phyloP scores from a whole-genome alignment of 1,139 yeast genomes.

The Tardiomyces blankii region DNA sequence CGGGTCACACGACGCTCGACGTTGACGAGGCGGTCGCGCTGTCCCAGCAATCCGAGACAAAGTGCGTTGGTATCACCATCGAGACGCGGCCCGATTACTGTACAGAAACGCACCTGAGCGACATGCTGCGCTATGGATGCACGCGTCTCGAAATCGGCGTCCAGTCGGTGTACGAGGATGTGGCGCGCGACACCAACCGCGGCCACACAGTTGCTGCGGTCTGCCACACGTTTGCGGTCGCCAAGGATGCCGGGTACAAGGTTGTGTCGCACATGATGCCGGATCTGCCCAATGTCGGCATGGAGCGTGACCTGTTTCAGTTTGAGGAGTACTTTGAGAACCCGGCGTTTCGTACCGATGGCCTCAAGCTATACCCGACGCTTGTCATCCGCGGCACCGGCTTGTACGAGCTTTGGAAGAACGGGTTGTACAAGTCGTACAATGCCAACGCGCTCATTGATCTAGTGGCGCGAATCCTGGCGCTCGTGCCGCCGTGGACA shows the following conservation, averaged over 20 bases:
- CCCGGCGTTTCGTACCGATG: constrained; percentile 96
- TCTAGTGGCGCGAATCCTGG: constrained; percentile 87
- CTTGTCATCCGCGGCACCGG: constrained; percentile 97
- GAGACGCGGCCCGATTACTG: constrained; percentile 99
- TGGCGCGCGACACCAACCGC: constrained; percentile 95
- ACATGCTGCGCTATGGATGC: constrained; percentile 93
- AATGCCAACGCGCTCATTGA: constrained; percentile 92
- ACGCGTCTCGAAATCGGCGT: constrained; percentile 96
- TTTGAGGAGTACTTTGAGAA: constrained; percentile 93
- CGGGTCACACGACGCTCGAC: constrained; percentile 83
- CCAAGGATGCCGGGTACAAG: constrained; percentile 97
- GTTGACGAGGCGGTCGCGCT: constrained; percentile 83
- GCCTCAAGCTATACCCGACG: constrained; percentile 90
- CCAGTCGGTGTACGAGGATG: constrained; percentile 95
- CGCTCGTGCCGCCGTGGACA: constrained; percentile 98
- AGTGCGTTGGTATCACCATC: constrained; percentile 96
- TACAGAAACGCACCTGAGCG: constrained; percentile 89
- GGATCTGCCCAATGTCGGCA: constrained; percentile 94
- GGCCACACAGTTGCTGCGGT: constrained; percentile 97
- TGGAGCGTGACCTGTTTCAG: constrained; percentile 96
- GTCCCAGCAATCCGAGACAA: constrained; percentile 90
- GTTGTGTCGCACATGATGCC: constrained; percentile 99
- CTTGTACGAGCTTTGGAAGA: constrained; percentile 92
- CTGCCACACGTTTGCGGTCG: constrained; percentile 88
- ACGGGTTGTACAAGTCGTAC: constrained; percentile 87